Base-by-base conservation (phyloP, 179 eudicot species). In the Patellifolia procumbens region DNA sequence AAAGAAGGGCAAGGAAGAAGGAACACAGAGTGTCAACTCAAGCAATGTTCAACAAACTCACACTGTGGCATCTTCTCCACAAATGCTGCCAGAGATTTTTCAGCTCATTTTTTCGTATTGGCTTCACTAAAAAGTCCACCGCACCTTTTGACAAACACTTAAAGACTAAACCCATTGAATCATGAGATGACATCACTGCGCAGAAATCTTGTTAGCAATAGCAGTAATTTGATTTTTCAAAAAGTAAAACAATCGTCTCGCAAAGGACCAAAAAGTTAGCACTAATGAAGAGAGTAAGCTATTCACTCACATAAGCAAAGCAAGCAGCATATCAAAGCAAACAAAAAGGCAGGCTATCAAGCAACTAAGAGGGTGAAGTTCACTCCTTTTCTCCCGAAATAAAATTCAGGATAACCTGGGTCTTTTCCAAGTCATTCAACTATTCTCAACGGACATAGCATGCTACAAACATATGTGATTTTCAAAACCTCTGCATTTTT, bases 121-220 rank as follows among this genome's bases (percentile, higher is more conserved):
- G 97, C 85, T 91, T 91, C 78, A 91, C 87, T 78, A 91, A 76
- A 81, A 91, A 89, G 83, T 91, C 97, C 78, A 82, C 93, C 22
- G 97, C 97, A 74, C 97, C 92, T 81, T 86, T 91, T 43, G 92
- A 88, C 81, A 91, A 81, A 82, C 97, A 91, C 80, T 89, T 91
- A 62, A 91, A 87, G 78, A 88, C 93, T 81, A 91, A 68, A 65
- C 93, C 87, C 88, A 89, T 85, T 75, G 97, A 91, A 85, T 91
- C 97, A 81, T 87, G 86, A 78, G 97, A 88, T 66, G 97, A 89
- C 93, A 89, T 91, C 97, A 91, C 97, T 91, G 97, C 88, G 79
- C 55, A 73, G 22, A 85, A 74, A 71, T 43, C 76, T 82, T 82
- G 75, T 74, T 12, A 70, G 81, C 20, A 28, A n/a, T 48, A 37